Base-by-base conservation (phyloP, 257 asterid species). In the Agastache rugosa region DNA sequence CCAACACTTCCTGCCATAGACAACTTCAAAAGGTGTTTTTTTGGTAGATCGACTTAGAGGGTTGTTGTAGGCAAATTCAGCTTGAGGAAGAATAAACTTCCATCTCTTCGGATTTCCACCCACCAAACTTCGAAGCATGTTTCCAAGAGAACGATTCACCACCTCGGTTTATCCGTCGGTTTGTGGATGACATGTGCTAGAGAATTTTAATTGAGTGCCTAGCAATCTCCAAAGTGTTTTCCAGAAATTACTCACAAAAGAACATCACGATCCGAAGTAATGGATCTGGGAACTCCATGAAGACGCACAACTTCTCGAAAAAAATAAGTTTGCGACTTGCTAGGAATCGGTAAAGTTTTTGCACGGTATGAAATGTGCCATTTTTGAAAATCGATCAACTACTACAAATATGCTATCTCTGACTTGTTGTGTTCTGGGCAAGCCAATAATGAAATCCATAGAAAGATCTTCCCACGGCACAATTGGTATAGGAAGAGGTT, bases 21-120 rank as follows among this genome's bases (percentile, higher is more conserved):
- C 42, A 31, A 66, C 59, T 44, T 44, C 55, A 23, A 69, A 76
- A 14, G 75, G 80, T n/a, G 44, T 39, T 19, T 5, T 41, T 11
- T 27, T 31, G 0, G 64, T 68, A 16, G 55, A 56, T n/a, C 70
- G 11, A 22, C 25, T 45, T 5, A 47, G 2, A 3, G 72, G 12
- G 5, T 11, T 45, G 0, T 67, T 47, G 5, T 42, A 68, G 2
- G 69, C 15, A 16, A 75, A 68, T 17, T 59, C 47, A 10, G 59
- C 48, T 44, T 34, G 75, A 17, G 69, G 69, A 39, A 41, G 71
- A 11, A 66, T 56, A 23, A 22, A 66, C 16, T 44, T 58, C 58
- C 56, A 23, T 12, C 71, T 65, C 39, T 42, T 66, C 7, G 34
- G 58, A 44, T 66, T 20, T 7, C 23, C 71, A 16, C 54, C 54